Evolutionary conservation across 2,329 filamentous ascomycete species (phyloP), one percentile per base, ranked within the genome.

Genomic region (Ophiostoma novo-ulmi): DNA sequence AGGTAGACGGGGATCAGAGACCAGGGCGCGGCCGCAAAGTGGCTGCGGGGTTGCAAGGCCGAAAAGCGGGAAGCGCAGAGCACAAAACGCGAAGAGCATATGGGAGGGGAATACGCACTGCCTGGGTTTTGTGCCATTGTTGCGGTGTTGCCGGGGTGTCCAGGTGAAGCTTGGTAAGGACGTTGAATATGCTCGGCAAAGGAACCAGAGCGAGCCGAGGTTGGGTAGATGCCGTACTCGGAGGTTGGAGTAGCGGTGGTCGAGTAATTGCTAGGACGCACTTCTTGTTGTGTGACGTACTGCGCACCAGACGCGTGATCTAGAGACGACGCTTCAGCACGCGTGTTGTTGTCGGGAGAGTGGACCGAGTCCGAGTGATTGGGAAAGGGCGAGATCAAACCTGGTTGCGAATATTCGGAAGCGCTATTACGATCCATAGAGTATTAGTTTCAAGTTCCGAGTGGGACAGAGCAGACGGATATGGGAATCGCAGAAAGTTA

Each of bases 51-150:
- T 64, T 5, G 35, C 39, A 14, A 26, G 52, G 44, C 17, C 44
- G 44, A 20, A 26, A 17, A 31, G 22, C n/a, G 7, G 22, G 31
- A 63, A 20, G 14, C 44, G 17, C 44, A 17, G 20, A 5, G 44
- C 44, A 17, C 44, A 48, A 48, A 48, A 20, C 14, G 44, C 17
- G 20, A 48, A 17, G 20, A 20, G 17, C 44, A 48, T 48, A 17
- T 91, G 87, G 86, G 92, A 87, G 83, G 92, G 61, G 17, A 39
- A 20, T 65, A 97, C 93, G 92, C 92, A 97, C 94, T 97, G 91
- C 92, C 92, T 90, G 93, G 83, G 83, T 85, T 88, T 92, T 97
- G 93, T 88, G 94, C 93, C 94, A 97, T 97, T 89, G 90, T 91
- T 89, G 88, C 91, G 82, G 81, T 83, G 82, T 90, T 87, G 82